Percentiles rank a stretch among this genome's conserved stretches.
These are phyloP conservation scores for Monosporascus sp. DNA, from an alignment of 2,329 filamentous ascomycete species.

Conservation along the genomic window DNA sequence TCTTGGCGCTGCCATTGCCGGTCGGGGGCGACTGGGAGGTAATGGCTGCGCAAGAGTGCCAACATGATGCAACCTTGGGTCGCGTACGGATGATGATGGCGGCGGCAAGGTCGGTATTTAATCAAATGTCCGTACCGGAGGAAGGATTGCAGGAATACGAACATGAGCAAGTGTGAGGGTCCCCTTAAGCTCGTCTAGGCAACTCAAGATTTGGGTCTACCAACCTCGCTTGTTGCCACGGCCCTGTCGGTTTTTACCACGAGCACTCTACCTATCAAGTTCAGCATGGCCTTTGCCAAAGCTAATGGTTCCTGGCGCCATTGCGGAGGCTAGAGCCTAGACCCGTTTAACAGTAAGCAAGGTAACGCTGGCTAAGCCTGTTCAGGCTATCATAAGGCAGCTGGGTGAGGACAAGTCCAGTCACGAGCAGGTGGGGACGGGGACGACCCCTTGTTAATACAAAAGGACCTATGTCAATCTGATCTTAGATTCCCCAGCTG, in stretches of 20 bases:
- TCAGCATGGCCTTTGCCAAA: not conserved
- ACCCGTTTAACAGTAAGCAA: not conserved
- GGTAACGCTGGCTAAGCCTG: not conserved
- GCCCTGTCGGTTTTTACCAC: not conserved
- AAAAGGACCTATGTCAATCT: not conserved
- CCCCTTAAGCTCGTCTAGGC: too few relatives aligned
- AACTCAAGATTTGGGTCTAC: not conserved
- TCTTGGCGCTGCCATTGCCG: not conserved
- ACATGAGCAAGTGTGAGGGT: not conserved
- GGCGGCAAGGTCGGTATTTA: not conserved
- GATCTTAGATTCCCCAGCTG: not conserved
- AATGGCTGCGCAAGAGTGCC: not conserved
- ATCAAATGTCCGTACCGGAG: not conserved
- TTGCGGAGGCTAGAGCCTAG: not conserved
- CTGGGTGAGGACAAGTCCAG: too few relatives aligned
- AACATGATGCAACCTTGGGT: not conserved
- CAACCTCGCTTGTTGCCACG: not conserved
- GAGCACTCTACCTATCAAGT: not conserved
- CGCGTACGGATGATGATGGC: not conserved
- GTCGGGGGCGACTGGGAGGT: not conserved
- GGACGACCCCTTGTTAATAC: too few relatives aligned
- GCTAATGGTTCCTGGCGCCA: not conserved
- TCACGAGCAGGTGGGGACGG: too few relatives aligned
- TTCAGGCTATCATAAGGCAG: not conserved
- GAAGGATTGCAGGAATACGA: not conserved